Evolutionary conservation across 192 early-diverging fungal species (phyloP).

Genomic region (Pilobolus umbonatus): DNA sequence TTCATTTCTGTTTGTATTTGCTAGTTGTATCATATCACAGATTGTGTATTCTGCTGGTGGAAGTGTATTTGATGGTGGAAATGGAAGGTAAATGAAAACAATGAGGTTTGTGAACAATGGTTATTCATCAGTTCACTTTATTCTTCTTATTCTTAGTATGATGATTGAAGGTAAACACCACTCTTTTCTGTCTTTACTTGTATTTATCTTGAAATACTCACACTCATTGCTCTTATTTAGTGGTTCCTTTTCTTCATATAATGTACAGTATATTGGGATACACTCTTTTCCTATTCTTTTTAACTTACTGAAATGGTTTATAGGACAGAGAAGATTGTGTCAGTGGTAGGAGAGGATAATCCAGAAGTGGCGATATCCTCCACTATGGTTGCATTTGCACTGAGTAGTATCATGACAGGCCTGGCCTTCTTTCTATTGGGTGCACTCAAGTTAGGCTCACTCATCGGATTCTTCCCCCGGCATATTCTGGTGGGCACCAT

Average conservation of each 20-base stretch:
- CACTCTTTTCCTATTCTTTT: neutral
- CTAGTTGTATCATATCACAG: conserved; percentile 61
- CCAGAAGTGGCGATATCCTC: conserved; percentile 78
- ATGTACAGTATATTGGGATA: conserved; percentile 21
- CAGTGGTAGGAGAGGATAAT: conserved; percentile 51
- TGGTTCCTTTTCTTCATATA: conserved; percentile 36
- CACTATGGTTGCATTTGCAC: conserved; percentile 81
- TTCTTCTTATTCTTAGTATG: conserved; percentile 24
- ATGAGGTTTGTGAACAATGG: neutral
- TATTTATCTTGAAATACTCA: conserved; percentile 2
- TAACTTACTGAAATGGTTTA: neutral
- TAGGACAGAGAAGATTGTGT: conserved; percentile 62
- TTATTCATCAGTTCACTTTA: neutral
- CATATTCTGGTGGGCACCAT: conserved; percentile 96
- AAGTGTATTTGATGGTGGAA: conserved; percentile 86
- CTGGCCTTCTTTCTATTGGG: conserved; percentile 82
- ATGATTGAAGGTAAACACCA: conserved; percentile 56
- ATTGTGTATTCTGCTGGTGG: conserved; percentile 74
- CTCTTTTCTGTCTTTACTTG: conserved; percentile 4
- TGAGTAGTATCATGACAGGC: conserved; percentile 88
- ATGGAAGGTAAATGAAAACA: conserved; percentile 72
- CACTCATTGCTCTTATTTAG: conserved; percentile 2
- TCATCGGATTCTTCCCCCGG: conserved; percentile 82
- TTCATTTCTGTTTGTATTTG: conserved; percentile 4
- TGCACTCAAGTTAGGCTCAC: conserved; percentile 67